Evolutionary conservation across 768 basidiomycete species (phyloP).

Genomic region (Leccinum obscurum): DNA sequence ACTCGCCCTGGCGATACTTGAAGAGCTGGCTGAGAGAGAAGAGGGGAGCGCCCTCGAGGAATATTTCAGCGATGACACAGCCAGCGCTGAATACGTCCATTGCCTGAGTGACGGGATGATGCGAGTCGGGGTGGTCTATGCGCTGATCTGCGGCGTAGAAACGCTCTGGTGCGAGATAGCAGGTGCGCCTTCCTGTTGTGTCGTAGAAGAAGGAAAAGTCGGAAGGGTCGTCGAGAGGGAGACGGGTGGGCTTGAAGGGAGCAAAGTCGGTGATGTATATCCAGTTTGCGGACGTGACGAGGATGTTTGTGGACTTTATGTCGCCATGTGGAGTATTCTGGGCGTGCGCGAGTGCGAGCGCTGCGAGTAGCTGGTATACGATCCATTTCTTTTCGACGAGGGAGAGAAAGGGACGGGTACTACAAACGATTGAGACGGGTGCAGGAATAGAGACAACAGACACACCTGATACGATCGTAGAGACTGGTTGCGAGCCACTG

Average conservation of each 20-base stretch:
- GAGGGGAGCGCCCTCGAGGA: slow-evolving; percentile 89
- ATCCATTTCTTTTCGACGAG: slow-evolving; percentile 98
- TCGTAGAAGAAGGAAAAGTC: slow-evolving; percentile 99
- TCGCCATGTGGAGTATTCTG: slow-evolving; percentile 95
- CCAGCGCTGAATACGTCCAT: slow-evolving; percentile 98
- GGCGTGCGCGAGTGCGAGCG: slow-evolving; percentile 77
- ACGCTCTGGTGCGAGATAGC: slow-evolving; percentile 94
- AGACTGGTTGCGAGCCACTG: slow-evolving; percentile 95
- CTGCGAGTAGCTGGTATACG: slow-evolving; percentile 86
- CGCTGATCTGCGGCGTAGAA: slow-evolving; percentile 82
- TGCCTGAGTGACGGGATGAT: slow-evolving; percentile 86
- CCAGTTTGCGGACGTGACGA: slow-evolving; percentile 96
- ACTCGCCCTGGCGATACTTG: slow-evolving; percentile 88
- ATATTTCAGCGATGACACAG: slow-evolving; percentile 94
- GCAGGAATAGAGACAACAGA: not conserved
- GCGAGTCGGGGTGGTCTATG: slow-evolving; percentile 50
- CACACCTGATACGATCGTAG: slow-evolving; percentile 96
- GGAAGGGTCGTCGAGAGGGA: slow-evolving; percentile 94
- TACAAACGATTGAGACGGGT: slow-evolving; percentile 31
- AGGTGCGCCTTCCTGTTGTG: slow-evolving; percentile 88
- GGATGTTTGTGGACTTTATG: slow-evolving; percentile 95
- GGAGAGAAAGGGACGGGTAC: slow-evolving; percentile 93
- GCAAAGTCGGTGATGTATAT: slow-evolving; percentile 95
- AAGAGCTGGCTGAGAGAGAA: slow-evolving; percentile 95
- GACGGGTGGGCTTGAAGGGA: slow-evolving; percentile 89